phyloP scores from a whole-genome alignment of 2,329 filamentous ascomycete genomes.

The Ophiostoma angusticollis region DNA sequence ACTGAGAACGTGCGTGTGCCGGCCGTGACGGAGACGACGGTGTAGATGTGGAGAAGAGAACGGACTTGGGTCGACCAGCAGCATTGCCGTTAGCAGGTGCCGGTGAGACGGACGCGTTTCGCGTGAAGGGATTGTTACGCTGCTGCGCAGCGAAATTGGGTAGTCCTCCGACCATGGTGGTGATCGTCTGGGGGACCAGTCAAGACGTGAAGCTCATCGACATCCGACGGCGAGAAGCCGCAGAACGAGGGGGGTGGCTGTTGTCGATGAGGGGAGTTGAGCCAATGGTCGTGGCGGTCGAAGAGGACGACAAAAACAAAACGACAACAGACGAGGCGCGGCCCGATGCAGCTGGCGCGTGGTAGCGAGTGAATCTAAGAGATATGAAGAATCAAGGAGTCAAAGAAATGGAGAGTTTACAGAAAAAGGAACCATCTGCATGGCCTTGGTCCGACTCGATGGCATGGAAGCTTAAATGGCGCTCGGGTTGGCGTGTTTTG shows the following conservation, averaged over 20 bases:
- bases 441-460: constrained; percentile 6
- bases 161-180: constrained; percentile 7
- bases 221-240: no score
- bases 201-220: no score
- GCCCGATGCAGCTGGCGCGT: neutral
- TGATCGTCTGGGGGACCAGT: neutral
- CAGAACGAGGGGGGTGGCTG: neutral
- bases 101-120: constrained; percentile 56
- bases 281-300: no score
- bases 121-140: constrained; percentile 69
- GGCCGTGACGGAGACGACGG: constrained; percentile 32
- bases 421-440: constrained; percentile 1
- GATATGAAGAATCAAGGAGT: constrained; percentile 1
- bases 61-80: constrained; percentile 58
- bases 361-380: constrained; percentile 3
- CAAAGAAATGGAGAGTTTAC: neutral
- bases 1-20: constrained; percentile 37
- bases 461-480: constrained; percentile 9
- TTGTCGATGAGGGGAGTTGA: neutral
- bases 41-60: constrained; percentile 46
- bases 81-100: constrained; percentile 27
- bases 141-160: constrained; percentile 8
- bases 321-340: neutral
- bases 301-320: neutral
- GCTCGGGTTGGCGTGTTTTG: constrained; percentile 1